phyloP scores from a whole-genome alignment of 192 early-diverging fungal species.

The Podila verticillata region DNA sequence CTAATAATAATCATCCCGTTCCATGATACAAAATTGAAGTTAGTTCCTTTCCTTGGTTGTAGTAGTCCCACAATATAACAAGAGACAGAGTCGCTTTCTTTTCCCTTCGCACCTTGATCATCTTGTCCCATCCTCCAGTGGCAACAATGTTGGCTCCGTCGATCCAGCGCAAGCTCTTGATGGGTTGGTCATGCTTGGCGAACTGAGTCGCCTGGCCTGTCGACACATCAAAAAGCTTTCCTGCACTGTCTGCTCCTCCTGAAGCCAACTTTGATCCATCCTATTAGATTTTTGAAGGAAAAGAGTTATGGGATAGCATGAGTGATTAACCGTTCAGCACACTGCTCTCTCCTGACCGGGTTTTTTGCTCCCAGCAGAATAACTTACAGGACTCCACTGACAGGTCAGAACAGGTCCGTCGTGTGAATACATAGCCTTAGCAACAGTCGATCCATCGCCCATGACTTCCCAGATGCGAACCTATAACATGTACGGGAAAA shows the following conservation, averaged over 20 bases:
- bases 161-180: slow-evolving; percentile 82
- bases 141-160: slow-evolving; percentile 79
- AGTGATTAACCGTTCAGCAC: neutral
- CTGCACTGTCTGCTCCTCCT: slow-evolving; percentile 91
- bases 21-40: neutral
- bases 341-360: neutral
- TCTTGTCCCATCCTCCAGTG: slow-evolving; percentile 98
- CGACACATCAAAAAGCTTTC: slow-evolving; percentile 82
- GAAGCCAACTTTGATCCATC: slow-evolving; percentile 92
- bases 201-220: slow-evolving; percentile 88
- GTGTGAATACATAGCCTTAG: slow-evolving; percentile 87
- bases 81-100: neutral
- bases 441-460: slow-evolving; percentile 77
- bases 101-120: slow-evolving; percentile 62
- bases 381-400: slow-evolving; percentile 81
- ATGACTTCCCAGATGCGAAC: slow-evolving; percentile 95
- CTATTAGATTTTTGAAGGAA: slow-evolving; percentile 48
- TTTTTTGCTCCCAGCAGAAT: neutral
- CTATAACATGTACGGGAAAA: slow-evolving; percentile 48
- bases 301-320: neutral
- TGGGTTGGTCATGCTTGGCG: slow-evolving; percentile 91
- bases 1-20: slow-evolving; percentile 44
- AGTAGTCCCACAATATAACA: no score
- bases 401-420: slow-evolving; percentile 86
- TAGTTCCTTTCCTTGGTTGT: neutral